A percentile compares a stretch with the other conserved stretches of the same genome.
Conservation (phyloP, 2,329 filamentous ascomycete genomes). For the Alternaria novae-zelandiae region DNA sequence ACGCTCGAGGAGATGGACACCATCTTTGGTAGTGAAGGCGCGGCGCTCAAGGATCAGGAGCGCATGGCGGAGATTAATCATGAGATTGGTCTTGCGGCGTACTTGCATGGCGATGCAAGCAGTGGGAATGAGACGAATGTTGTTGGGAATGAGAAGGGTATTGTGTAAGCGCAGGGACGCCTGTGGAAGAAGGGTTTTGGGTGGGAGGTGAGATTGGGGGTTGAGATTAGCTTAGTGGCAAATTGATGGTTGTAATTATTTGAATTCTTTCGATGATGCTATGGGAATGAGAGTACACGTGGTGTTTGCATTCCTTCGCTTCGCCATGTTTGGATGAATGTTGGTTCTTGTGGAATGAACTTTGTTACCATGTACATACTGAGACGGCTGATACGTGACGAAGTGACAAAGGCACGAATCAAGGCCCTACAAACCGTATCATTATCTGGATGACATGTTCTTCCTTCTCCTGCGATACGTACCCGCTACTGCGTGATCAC, state of each 20-base stretch:
- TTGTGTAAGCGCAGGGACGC: neutral
- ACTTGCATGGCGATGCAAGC: slow-evolving; percentile 11
- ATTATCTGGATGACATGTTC: too few species aligned
- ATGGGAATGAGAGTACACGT: neutral
- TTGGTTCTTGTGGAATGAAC: too few species aligned
- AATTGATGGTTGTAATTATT: neutral
- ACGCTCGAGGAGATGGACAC: slow-evolving; percentile 67
- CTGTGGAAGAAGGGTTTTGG: neutral
- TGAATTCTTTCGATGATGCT: neutral
- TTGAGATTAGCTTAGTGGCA: neutral
- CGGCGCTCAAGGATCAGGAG: slow-evolving; percentile 69
- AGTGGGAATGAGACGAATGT: slow-evolving; percentile 10
- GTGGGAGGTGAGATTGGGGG: neutral
- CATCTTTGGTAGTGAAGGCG: slow-evolving; percentile 70
- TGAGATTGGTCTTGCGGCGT: slow-evolving; percentile 68
- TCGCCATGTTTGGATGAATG: neutral
- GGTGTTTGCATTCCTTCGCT: neutral
- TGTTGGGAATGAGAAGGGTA: slow-evolving; percentile 22
- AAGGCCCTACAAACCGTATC: too few species aligned
- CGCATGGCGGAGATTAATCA: slow-evolving; percentile 74
- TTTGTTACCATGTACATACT: too few species aligned
- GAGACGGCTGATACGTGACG: rapidly evolving
- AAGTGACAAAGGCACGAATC: too few species aligned
- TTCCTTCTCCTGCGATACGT: too few species aligned
- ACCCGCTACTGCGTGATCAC: too few species aligned